These are phyloP conservation scores for Linderina pennispora DNA, from an alignment of 192 early-diverging fungal species.

Conservation along the genomic window DNA sequence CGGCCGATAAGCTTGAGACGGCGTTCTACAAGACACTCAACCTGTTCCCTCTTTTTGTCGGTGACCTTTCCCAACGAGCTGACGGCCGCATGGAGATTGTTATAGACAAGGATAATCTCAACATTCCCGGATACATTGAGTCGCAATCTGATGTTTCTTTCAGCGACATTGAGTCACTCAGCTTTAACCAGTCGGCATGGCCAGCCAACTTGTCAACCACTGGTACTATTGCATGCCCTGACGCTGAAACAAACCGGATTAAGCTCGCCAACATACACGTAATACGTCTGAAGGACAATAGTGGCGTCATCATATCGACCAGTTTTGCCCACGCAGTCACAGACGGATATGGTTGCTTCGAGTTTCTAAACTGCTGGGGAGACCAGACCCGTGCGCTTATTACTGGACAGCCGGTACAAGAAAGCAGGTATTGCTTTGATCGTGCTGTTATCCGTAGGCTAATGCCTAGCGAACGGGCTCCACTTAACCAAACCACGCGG, in stretches of 20 bases:
- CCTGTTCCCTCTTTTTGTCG: slow-evolving; percentile 21
- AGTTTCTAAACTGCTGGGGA: too few relatives aligned
- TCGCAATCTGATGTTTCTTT: slow-evolving; percentile 17
- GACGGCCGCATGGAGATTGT: slow-evolving; percentile 25
- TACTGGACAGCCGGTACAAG: too few relatives aligned
- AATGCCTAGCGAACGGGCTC: too few relatives aligned
- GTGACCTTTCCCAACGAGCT: slow-evolving; percentile 7
- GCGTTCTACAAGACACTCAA: slow-evolving; percentile 30
- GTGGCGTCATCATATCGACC: slow-evolving; percentile 33
- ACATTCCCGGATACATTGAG: slow-evolving; percentile 34
- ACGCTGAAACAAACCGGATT: slow-evolving; percentile 16
- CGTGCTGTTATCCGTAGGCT: too few relatives aligned
- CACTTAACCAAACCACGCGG: too few relatives aligned
- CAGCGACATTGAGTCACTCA: slow-evolving; percentile 12
- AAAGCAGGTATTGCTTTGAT: too few relatives aligned
- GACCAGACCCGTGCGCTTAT: too few relatives aligned
- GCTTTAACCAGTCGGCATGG: slow-evolving; percentile 33
- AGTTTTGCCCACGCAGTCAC: slow-evolving; percentile 36
- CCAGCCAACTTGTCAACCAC: slow-evolving; percentile 28
- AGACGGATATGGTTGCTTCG: too few relatives aligned
- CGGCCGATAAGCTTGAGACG: slow-evolving; percentile 5
- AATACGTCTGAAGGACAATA: slow-evolving; percentile 22
- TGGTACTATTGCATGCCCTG: slow-evolving; percentile 20
- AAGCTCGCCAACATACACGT: slow-evolving; percentile 41
- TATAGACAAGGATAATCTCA: slow-evolving; percentile 20